Conservation (phyloP, 257 asterid genomes). For the Gentiana dahurica region DNA sequence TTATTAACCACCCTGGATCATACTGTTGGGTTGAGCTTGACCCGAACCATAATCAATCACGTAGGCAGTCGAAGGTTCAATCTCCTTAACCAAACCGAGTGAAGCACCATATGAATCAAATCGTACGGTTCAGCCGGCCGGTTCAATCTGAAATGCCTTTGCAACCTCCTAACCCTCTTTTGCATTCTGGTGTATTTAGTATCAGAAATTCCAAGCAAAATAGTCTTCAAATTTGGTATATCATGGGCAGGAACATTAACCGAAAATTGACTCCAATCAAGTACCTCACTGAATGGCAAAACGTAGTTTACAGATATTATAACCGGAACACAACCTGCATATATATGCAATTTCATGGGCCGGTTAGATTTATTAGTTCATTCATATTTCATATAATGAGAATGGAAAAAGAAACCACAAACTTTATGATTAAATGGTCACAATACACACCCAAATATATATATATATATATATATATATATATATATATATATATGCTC, state of each 20-base stretch:
- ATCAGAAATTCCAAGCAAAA: conserved; percentile 28
- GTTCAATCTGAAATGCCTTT: conserved; percentile 41
- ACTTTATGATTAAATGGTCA: no score
- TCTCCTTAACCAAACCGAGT: conserved; percentile 60
- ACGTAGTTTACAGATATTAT: conserved; percentile 38
- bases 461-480: no score
- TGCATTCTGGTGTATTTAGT: conserved; percentile 25
- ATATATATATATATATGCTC: no score
- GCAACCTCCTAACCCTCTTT: conserved; percentile 30
- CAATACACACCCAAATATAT: no score
- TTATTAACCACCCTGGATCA: no score
- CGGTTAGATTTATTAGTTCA: no score
- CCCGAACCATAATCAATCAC: not conserved
- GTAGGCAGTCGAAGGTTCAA: conserved; percentile 31
- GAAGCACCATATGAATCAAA: conserved; percentile 49
- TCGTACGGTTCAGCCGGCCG: conserved; percentile 52
- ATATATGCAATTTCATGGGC: conserved; percentile 14
- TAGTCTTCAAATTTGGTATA: conserved; percentile 31
- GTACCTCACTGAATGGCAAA: conserved; percentile 50
- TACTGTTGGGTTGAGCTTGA: no score
- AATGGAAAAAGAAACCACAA: no score
- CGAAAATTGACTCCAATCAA: conserved; percentile 50
- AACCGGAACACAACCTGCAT: conserved; percentile 55
- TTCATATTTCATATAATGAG: no score
- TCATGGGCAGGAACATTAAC: conserved; percentile 27